Percentiles rank a stretch among this genome's conserved stretches.
phyloP scores from a whole-genome alignment of 2,329 filamentous ascomycete genomes.

The Harringtonia lauricola region DNA sequence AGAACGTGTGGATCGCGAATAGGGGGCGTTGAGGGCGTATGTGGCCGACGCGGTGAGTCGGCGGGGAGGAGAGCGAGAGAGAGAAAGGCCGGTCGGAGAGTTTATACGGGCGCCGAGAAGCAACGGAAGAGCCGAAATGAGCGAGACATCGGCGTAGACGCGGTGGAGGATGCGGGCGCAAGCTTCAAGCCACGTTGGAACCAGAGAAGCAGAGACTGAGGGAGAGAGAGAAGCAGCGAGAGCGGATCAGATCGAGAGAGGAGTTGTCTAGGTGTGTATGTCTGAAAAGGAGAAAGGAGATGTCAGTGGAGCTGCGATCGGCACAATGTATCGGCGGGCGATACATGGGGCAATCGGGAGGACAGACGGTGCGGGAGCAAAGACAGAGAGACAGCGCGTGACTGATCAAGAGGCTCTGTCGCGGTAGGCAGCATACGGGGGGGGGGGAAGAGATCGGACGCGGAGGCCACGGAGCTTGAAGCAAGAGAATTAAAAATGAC shows the following conservation, averaged over 20 bases:
- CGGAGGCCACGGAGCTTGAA: slow-evolving; percentile 2
- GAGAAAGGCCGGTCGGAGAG: neutral
- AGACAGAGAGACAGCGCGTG: no score
- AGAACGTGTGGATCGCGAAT: neutral
- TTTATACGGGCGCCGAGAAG: slow-evolving; percentile 5
- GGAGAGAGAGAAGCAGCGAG: neutral
- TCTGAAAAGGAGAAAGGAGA: no score
- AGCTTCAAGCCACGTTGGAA: no score
- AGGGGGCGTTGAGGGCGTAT: no score
- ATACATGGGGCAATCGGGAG: no score
- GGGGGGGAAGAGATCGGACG: neutral
- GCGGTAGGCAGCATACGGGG: neutral
- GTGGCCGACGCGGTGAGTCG: no score
- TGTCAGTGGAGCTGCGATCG: no score
- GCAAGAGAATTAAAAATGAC: neutral
- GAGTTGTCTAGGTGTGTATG: no score
- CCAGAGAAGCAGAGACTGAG: neutral
- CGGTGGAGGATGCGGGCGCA: neutral
- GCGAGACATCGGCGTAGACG: slow-evolving; percentile 11
- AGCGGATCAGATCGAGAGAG: neutral
- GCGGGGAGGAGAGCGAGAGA: neutral
- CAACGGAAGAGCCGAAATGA: slow-evolving; percentile 3
- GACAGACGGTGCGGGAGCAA: no score
- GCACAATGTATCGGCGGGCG: no score
- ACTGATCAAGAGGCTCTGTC: neutral